A percentile compares a stretch with the other conserved stretches of the same genome.
phyloP scores from a whole-genome alignment of 176 grass and related monocot species.

The Oryza meyeriana region DNA sequence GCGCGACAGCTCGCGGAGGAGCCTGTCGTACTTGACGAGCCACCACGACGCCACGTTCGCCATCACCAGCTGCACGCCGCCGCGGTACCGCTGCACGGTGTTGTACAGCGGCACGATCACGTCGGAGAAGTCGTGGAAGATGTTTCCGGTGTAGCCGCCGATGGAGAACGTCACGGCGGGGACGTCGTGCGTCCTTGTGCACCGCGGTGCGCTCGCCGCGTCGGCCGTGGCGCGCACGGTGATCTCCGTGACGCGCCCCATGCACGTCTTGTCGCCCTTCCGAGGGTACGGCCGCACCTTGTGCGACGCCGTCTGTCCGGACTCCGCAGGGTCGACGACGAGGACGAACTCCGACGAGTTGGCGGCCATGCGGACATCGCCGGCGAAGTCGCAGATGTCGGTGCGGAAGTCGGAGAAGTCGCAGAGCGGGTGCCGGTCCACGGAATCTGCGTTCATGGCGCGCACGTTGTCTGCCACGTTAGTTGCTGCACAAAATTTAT shows the following conservation, averaged over 20 bases:
- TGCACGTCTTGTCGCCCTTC: slow-evolving; percentile 67
- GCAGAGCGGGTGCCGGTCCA: slow-evolving; percentile 40
- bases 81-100: slow-evolving; percentile 37
- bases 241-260: slow-evolving; percentile 41
- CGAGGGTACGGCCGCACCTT: slow-evolving; percentile 71
- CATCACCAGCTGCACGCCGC: slow-evolving; percentile 76
- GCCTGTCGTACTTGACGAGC: slow-evolving; percentile 74
- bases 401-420: slow-evolving; percentile 65
- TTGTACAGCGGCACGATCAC: slow-evolving; percentile 81
- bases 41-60: slow-evolving; percentile 56
- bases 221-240: slow-evolving; percentile 37
- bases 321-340: slow-evolving; percentile 28
- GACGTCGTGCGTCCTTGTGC: slow-evolving; percentile 25
- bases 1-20: slow-evolving; percentile 55
- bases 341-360: slow-evolving; percentile 54
- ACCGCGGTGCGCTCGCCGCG: slow-evolving; percentile 29
- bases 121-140: slow-evolving; percentile 99
- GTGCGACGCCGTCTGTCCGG: neutral
- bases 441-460: slow-evolving; percentile 5
- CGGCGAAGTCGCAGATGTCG: slow-evolving; percentile 66
- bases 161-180: slow-evolving; percentile 71
- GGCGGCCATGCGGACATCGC: slow-evolving; percentile 70
- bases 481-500: neutral
- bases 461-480: neutral
- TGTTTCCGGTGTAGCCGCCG: slow-evolving; percentile 90